Base-by-base conservation (phyloP, 1,139 yeast genomes). In the Candida sp. region DNA sequence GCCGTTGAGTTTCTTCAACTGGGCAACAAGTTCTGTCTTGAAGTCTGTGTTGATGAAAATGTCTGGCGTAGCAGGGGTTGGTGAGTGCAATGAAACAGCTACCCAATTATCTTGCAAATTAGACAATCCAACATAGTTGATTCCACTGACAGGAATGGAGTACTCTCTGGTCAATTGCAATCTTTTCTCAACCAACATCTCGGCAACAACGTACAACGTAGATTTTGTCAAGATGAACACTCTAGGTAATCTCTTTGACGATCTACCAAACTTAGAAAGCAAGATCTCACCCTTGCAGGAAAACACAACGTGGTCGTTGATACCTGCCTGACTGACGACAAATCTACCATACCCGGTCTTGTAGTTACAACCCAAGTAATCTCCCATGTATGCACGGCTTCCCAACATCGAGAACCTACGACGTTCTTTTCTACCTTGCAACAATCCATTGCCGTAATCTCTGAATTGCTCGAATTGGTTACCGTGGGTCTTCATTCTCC, bases 21-120 rank as follows among this genome's bases (percentile, higher is more conserved):
- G 90, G 0, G 97, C 86, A 1, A 90, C 75, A 48, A 96, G 74
- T 66, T 96, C 99, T 0, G 99, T 96, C 70, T 96, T 96, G 73
- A 94, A 89, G 52, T 83, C 83, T 55, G 92, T 80, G 68, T 89
- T 89, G 52, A 94, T 75, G 54, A 96, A 83, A 5, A 90, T 79
- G 72, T 96, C 99, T 1, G 98, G 92, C 11, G 76, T 75, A 1
- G 81, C 67, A 3, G 82, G 72, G 3, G 83, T 86, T 2, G 80
- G 78, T 1, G 72, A 53, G 48, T 68, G 73, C 51, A 89, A 72
- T 30, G 87, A 85, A 39, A 94, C 68, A 1, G 96, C 96, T 38
- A 93, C 68, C 99, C 99, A 96, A 62, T 93, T 96, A 69, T 96
- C 99, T 58, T 94, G 96, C 52, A 84, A 75, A 42, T 78, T 83